Evolutionary conservation across 345 rosid genomes (phyloP).

Genomic region (Brassica cretica): DNA sequence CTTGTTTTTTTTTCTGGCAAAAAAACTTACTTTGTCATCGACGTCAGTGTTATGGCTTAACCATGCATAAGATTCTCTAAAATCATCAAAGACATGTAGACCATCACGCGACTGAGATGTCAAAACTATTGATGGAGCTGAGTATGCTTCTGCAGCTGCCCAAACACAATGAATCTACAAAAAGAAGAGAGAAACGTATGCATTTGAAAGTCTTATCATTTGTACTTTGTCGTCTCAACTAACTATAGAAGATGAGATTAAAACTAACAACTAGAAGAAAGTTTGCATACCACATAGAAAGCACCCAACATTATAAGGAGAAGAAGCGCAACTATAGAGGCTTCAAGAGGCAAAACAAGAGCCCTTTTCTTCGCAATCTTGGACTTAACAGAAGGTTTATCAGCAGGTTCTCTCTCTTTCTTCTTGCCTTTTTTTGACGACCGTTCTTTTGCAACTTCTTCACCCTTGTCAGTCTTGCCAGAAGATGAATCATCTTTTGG

Average conservation of each 20-base stretch:
- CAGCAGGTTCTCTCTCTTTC: conserved; percentile 64
- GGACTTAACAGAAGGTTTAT: conserved; percentile 56
- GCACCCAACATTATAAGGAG: conserved; percentile 88
- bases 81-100: conserved; percentile 95
- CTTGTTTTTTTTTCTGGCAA: not conserved
- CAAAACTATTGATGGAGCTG: conserved; percentile 97
- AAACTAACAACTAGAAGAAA: conserved; percentile 10
- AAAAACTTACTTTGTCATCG: conserved; percentile 83
- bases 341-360: conserved; percentile 80
- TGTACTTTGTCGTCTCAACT: conserved; percentile 4
- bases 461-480: conserved; percentile 51
- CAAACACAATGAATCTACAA: conserved; percentile 95
- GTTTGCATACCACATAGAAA: conserved; percentile 86
- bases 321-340: conserved; percentile 76
- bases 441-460: conserved; percentile 55
- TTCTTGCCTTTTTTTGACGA: conserved; percentile 64
- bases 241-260: conserved; percentile 17
- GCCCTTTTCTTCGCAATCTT: conserved; percentile 66
- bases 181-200: conserved; percentile 9
- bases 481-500: conserved; percentile 44
- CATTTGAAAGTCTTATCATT: conserved; percentile 4
- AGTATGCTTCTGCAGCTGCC: conserved; percentile 99
- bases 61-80: conserved; percentile 98
- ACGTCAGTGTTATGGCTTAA: conserved; percentile 93
- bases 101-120: conserved; percentile 81